phyloP scores from a whole-genome alignment of 208 protist genomes.

The Trypanosoma platydactyli region DNA sequence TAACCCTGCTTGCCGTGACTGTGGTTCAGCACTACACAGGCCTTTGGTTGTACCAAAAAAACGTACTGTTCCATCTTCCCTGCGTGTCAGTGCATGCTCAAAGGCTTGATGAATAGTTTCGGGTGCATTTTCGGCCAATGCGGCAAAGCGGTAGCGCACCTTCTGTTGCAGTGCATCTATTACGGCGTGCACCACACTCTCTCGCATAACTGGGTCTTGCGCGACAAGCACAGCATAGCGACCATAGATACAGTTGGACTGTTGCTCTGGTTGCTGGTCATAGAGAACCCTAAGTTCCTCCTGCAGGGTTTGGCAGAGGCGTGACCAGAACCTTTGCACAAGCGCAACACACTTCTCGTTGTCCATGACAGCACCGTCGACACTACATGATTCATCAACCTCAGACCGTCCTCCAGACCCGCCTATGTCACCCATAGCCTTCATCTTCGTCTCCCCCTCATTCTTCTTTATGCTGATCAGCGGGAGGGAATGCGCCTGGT shows the following conservation, averaged over 20 bases:
- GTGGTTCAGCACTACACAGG: slow-evolving; percentile 55
- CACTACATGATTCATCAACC: background rate
- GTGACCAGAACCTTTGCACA: slow-evolving; percentile 63
- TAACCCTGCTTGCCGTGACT: slow-evolving; percentile 65
- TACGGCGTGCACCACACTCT: slow-evolving; percentile 49
- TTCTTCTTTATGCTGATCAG: slow-evolving; percentile 28
- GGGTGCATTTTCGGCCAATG: slow-evolving; percentile 74
- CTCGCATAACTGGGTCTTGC: slow-evolving; percentile 53
- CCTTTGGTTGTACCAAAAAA: slow-evolving; percentile 72
- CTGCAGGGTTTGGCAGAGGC: slow-evolving; percentile 32
- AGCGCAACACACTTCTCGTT: slow-evolving; percentile 53
- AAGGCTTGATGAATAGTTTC: slow-evolving; percentile 80
- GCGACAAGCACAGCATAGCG: slow-evolving; percentile 52
- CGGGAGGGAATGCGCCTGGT: slow-evolving; percentile 54
- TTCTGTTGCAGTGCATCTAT: slow-evolving; percentile 61
- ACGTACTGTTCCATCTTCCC: slow-evolving; percentile 62
- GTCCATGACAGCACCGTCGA: slow-evolving; percentile 36
- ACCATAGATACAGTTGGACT: slow-evolving; percentile 40
- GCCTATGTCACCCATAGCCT: slow-evolving; percentile 7
- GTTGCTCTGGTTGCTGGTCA: slow-evolving; percentile 22
- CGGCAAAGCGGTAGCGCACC: slow-evolving; percentile 50
- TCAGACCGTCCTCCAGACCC: too few species aligned
- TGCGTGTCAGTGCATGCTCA: slow-evolving; percentile 71
- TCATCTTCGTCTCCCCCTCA: background rate
- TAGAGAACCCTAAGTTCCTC: slow-evolving; percentile 39